Percentiles rank a stretch among this genome's conserved stretches.
These are phyloP conservation scores for Lichtheimia ornata DNA, from an alignment of 371 early-diverging fungal genomes.

Conservation along the genomic window DNA sequence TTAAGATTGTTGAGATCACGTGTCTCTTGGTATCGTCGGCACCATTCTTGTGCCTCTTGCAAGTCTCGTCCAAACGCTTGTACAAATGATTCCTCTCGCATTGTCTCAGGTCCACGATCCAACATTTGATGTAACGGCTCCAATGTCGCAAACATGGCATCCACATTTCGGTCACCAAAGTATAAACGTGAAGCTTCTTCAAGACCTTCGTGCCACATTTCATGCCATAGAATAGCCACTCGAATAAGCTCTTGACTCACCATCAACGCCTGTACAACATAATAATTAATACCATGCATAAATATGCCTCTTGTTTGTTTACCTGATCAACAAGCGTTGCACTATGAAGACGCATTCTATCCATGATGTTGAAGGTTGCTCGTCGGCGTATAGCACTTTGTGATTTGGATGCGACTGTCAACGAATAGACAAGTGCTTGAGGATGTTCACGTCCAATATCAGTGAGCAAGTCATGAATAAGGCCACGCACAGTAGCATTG, in stretches of 20 bases:
- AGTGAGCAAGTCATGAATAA: slow-evolving; percentile 88
- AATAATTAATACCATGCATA: slow-evolving; percentile 3
- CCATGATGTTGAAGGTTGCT: slow-evolving; percentile 90
- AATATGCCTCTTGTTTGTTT: background rate
- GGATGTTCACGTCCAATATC: slow-evolving; percentile 97
- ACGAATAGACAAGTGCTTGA: slow-evolving; percentile 94
- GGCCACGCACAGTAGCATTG: slow-evolving; percentile 77
- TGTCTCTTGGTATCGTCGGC: slow-evolving; percentile 78
- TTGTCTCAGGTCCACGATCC: slow-evolving; percentile 90
- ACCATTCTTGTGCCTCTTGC: slow-evolving; percentile 91
- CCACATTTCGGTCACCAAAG: slow-evolving; percentile 85
- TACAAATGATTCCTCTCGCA: slow-evolving; percentile 92
- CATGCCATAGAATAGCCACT: slow-evolving; percentile 95
- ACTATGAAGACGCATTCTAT: slow-evolving; percentile 87
- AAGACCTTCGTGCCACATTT: slow-evolving; percentile 97
- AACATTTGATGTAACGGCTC: slow-evolving; percentile 91
- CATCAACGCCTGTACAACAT: slow-evolving; percentile 69
- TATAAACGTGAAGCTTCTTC: slow-evolving; percentile 91
- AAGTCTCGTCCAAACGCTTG: slow-evolving; percentile 94
- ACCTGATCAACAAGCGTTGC: slow-evolving; percentile 88
- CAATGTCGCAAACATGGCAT: slow-evolving; percentile 90
- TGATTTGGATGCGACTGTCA: slow-evolving; percentile 96
- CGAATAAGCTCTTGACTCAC: slow-evolving; percentile 97
- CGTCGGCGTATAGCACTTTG: slow-evolving; percentile 76
- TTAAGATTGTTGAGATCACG: slow-evolving; percentile 83